Base-by-base conservation (phyloP, 257 asterid genomes). In the Thymus mandschuricus region DNA sequence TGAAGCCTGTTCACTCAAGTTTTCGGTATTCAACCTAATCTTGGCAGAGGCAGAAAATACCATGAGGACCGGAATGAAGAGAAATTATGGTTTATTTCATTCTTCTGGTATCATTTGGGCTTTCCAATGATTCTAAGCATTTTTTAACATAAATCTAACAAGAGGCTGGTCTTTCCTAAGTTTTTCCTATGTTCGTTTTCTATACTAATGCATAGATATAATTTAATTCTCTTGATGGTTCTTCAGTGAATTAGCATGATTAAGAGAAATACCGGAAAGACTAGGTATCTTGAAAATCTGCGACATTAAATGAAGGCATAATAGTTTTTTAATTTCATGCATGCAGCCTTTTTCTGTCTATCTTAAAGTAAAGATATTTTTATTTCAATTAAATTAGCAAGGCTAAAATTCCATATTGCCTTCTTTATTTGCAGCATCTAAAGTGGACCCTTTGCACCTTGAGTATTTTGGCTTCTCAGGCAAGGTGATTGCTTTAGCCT, bases 361-460 rank as follows among this genome's bases (percentile, higher is more conserved):
- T 40, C 0, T 60, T 15, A 21, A 43, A 51, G 27, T 44, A 10
- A 0, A 33, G 27, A 55, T 75, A 30, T 49, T 75, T 65, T 57
- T 34, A 12, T 48, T 69, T 69, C 60, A 56, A 40, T 56, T 64
- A 62, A 77, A 40, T 60, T 45, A 41, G 48, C 45, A 31, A 61
- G 66, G 68, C 64, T 51, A 60, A 64, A 77, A 72, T 68, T 69
- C 63, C 69, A 54, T 66, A 68, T 68, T 76, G 46, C 56, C 11
- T 29, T 30, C 57, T 76, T 13, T 74, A 50, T 74, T 72, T 84
- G 89, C 96, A 95, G 99, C 94, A 15, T 95, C 97, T 15, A 88
- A 83, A 80, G 98, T 95, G 89, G 90, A 95, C 79, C 96, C 96
- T 6, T 41, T 89, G 89, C 96, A 90, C 86, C 96, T 87, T 27